These are phyloP conservation scores for Tricholoma sp. DNA, from an alignment of 768 basidiomycete genomes.

Conservation along the genomic window DNA sequence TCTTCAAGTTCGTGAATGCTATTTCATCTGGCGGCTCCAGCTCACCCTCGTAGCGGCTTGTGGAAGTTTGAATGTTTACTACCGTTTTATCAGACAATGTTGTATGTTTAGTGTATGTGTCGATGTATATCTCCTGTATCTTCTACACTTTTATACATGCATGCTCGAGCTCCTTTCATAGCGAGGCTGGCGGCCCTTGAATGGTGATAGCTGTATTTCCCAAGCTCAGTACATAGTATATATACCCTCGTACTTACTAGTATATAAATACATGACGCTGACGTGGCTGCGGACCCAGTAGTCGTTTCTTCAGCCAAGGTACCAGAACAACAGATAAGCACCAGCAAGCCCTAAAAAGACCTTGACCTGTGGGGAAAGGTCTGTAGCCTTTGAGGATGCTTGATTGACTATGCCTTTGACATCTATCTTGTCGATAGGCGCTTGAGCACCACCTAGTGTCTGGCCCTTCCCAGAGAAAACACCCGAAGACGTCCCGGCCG, in stretches of 20 bases:
- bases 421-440: constrained; percentile 29
- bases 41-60: not conserved
- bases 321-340: constrained; percentile 61
- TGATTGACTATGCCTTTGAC: constrained; percentile 27
- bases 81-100: not conserved
- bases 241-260: not conserved
- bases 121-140: not conserved
- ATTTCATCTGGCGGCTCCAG: not conserved
- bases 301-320: constrained; percentile 26
- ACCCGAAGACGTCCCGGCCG: constrained; percentile 32
- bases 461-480: constrained; percentile 72
- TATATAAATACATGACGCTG: not conserved
- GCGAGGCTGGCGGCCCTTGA: not conserved
- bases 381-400: constrained; percentile 32
- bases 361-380: constrained; percentile 65
- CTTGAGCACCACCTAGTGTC: constrained; percentile 54
- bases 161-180: not conserved
- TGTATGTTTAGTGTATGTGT: not conserved
- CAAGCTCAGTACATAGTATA: not conserved
- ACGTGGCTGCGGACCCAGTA: not conserved
- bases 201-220: not conserved
- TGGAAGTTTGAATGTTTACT: not conserved
- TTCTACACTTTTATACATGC: not conserved
- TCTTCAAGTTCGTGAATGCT: not conserved
- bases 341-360: constrained; percentile 57